Base-by-base conservation (phyloP, 192 early-diverging fungal genomes). In the Rhizophagus clarus region DNA sequence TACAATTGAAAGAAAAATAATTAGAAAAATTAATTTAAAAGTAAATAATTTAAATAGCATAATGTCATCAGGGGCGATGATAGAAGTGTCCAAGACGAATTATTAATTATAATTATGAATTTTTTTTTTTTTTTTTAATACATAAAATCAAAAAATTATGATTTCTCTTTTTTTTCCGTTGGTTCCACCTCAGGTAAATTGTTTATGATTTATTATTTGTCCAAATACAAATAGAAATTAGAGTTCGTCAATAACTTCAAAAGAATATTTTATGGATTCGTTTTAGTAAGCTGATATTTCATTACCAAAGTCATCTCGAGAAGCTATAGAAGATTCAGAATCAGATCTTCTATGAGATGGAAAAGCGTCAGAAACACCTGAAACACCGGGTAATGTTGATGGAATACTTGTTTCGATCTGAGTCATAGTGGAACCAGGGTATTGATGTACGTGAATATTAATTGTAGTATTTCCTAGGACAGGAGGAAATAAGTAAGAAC, bases 371-470 rank as follows among this genome's bases (percentile, higher is more conserved):
- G 42, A 12, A 45, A 45, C 42, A 45, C 42, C 42, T 14, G 29
- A 20, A 66, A 28, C 4, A 2, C 24, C 24, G 20, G 63, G 5
- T 24, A 29, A 64, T 28, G 63, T 1, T 64, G 68, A 70, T 40
- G 68, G 32, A 15, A 56, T 56, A 56, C 15, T 37, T 1, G 68
- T 14, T 70, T 70, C 68, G 22, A 70, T 10, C 2, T 40, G 20
- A 40, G 68, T n/a, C 29, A n/a, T 37, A 32, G 66, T 32, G 20
- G 66, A 31, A 31, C 32, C 31, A 2, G n/a, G 63, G 29, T 64
- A 64, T 28, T 70, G 66, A 68, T 68, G 66, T 32, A 68, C 29
- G 32, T 68, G 68, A 70, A 70, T 70, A n/a, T 70, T 40, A 22
- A 70, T 70, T 34, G 68, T 70, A 42, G 32, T 40, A 20, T 70